Base-by-base conservation (phyloP, 768 basidiomycete species). In the Collybiopsis confluens region DNA sequence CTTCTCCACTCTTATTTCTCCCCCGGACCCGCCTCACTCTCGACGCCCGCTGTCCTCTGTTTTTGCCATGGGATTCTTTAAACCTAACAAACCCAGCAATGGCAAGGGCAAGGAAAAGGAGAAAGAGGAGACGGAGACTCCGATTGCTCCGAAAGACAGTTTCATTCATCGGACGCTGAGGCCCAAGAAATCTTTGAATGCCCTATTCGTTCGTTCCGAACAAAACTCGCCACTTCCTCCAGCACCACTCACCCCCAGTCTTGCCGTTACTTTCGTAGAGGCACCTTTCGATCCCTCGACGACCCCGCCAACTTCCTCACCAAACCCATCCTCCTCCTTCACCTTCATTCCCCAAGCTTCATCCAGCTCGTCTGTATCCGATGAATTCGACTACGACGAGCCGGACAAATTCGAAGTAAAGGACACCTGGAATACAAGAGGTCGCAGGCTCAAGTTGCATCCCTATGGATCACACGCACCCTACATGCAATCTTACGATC, bases 401-500 rank as follows among this genome's bases (percentile, higher is more conserved):
- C 41, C 60, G 24, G 52, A 53, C 21, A 41, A 20, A 40, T 58
- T 49, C 42, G 37, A 44, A 21, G 30, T 61, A 30, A 75, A 70
- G 60, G 66, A 65, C 21, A 62, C 60, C 1, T 79, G 75, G 76
- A 59, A 37, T 6, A 71, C 62, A n/a, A 70, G 72, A 30, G 59
- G 67, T 33, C 47, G 35, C 18, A 75, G 70, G 40, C 77, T 80
- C 73, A 80, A 68, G 54, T 63, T 82, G 21, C 85, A 86, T 59
- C 81, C 83, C 2, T 82, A 81, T 57, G 61, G 56, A 6, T 65
- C 72, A 16, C 71, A 73, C 5, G 80, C 75, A 13, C 77, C 80
- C 1, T 87, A 87, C 61, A 82, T 86, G 83, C 85, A 83, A 58
- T 71, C 85, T 0, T 88, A 86, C 57, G 80, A 84, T 49, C 70